Base-by-base conservation (phyloP, 2,329 filamentous ascomycete genomes). In the Trichoderma sp. region DNA sequence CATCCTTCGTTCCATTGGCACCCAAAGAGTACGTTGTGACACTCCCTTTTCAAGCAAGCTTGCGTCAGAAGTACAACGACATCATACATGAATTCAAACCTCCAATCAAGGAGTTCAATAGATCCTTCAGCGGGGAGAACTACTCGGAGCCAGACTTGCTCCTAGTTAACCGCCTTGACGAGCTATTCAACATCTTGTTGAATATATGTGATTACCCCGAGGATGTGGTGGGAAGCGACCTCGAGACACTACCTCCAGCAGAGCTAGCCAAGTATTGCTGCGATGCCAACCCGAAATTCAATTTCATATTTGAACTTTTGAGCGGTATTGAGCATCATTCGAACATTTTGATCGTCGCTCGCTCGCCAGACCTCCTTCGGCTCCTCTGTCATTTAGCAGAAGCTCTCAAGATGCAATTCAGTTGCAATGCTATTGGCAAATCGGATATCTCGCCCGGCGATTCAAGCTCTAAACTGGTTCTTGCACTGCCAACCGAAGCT, bases 211-310 rank as follows among this genome's bases (percentile, higher is more conserved):
- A 89, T 72, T 82, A 87, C 45, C 87, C 86, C 4, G 82, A 83
- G 5, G 83, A 86, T 39, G 76, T 83, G 45, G 77, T 84, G 27
- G 82, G 82, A n/a, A 78, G 84, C 8, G 73, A 76, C 2, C 73
- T 81, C 13, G 77, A 78, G 27, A 70, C 72, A 4, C 69, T 86
- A 66, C 75, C 80, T 2, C 72, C 80, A 8, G 73, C 75, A 4
- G 80, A 83, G 25, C 78, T 81, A 64, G 82, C 83, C 71, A 88
- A 83, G 72, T 85, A 87, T 70, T 82, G 83, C 2, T 81, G 83
- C 66, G 83, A 83, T 63, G 83, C 85, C 10, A 89, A 87, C 74
- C 78, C 85, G 65, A 90, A 90, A 71, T 87, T 86, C 71, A 83
- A 81, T 35, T 90, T 90, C 71, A 72, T 89, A 6, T 83, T 81